These are phyloP conservation scores for Diutina neorugosa DNA, from an alignment of 1,139 yeast genomes.

Conservation along the genomic window DNA sequence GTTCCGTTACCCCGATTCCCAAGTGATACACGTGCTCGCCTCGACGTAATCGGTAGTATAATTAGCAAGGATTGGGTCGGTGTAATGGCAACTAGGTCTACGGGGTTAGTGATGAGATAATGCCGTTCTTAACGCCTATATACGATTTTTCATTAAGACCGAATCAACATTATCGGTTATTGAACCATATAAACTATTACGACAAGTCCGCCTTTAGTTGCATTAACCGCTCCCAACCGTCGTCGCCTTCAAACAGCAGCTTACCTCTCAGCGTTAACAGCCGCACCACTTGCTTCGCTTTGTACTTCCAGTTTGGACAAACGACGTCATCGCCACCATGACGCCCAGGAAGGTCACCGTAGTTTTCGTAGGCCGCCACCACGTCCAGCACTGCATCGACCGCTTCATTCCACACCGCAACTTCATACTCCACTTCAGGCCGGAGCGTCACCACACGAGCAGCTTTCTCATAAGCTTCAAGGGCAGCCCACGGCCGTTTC, in stretches of 20 bases:
- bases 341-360: conserved; percentile 81
- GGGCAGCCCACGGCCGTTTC: conserved; percentile 73
- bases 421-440: conserved; percentile 55
- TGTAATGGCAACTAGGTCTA: too few species aligned
- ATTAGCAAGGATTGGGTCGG: too few species aligned
- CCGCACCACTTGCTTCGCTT: conserved; percentile 61
- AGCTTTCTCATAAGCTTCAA: conserved; percentile 81
- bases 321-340: conserved; percentile 75
- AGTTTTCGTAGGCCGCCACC: conserved; percentile 76
- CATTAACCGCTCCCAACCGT: conserved; percentile 59
- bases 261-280: conserved; percentile 73
- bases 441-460: conserved; percentile 58
- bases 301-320: conserved; percentile 86
- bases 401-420: conserved; percentile 62
- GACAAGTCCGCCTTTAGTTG: conserved; percentile 11
- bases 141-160: neutral
- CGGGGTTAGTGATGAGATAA: too few species aligned
- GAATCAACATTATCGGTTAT: neutral
- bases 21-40: too few species aligned
- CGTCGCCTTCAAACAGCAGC: conserved; percentile 66
- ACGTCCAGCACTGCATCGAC: conserved; percentile 72
- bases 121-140: neutral
- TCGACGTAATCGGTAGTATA: too few species aligned
- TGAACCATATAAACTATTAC: neutral
- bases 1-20: too few species aligned